phyloP scores from a whole-genome alignment of 2,329 filamentous ascomycete species.

The Pseudogymnoascus sp. region DNA sequence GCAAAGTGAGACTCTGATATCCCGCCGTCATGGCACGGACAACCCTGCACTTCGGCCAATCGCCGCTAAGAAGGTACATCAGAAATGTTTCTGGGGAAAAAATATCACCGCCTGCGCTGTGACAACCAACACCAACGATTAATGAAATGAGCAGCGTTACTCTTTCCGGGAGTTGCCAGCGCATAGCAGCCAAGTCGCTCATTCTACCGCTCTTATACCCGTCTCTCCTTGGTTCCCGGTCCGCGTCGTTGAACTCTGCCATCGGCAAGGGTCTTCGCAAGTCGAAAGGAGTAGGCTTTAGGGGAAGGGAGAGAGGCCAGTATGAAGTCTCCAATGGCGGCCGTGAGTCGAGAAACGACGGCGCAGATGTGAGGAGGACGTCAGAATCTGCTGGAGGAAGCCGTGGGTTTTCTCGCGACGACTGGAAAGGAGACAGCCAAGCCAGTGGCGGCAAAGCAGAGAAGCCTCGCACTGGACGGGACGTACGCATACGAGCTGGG shows the following conservation, averaged over 20 bases:
- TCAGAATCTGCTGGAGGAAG: slow-evolving; percentile 31
- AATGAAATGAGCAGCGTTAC: slow-evolving; percentile 24
- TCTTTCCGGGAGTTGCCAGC: slow-evolving; percentile 17
- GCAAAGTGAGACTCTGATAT: not conserved
- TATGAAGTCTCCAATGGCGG: slow-evolving; percentile 17
- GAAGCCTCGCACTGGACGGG: not conserved
- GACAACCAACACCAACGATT: slow-evolving; percentile 4
- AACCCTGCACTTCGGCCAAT: not conserved
- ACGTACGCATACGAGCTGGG: slow-evolving; percentile 8
- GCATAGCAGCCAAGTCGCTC: slow-evolving; percentile 14
- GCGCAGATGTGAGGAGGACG: slow-evolving; percentile 19
- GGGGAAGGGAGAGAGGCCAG: slow-evolving; percentile 20
- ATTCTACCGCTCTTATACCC: slow-evolving; percentile 13
- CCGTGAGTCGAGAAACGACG: slow-evolving; percentile 27
- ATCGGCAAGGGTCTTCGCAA: slow-evolving; percentile 61
- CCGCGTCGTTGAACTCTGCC: slow-evolving; percentile 58
- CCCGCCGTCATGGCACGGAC: slow-evolving; percentile 2
- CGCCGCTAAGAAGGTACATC: not conserved
- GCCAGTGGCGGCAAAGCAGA: not conserved
- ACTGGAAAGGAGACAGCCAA: not conserved
- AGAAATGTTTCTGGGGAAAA: slow-evolving; percentile 7
- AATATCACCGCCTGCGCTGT: not conserved
- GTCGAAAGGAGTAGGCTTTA: slow-evolving; percentile 35
- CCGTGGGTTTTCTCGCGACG: slow-evolving; percentile 22
- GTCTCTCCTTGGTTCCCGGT: slow-evolving; percentile 27